Evolutionary conservation across 2,329 filamentous ascomycete genomes (phyloP), one percentile per base, ranked within the genome.

Genomic region (Metarhizium rileyi): DNA sequence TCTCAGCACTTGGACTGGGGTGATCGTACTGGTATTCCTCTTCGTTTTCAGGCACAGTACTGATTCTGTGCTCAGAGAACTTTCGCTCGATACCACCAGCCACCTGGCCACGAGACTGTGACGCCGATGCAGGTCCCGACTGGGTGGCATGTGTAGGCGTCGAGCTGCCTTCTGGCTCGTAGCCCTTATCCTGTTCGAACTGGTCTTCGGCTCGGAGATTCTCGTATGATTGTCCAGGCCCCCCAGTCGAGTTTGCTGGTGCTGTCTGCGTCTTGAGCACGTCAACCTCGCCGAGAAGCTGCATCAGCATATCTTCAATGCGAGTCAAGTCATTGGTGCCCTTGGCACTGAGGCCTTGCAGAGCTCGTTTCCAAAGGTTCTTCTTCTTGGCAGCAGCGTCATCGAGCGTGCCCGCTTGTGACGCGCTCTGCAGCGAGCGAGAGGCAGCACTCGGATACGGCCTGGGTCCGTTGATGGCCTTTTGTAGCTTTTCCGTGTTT

Each of bases 301-400:
- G 90, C 66, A 93, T 87, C 30, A 98, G 78, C 86, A 93, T 91
- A 53, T 88, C 86, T 65, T 93, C 88, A 54, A 96, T 95, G 58
- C 89, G 86, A 55, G 83, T 81, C 47, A 96, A 78, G 59, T 98
- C 93, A 59, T 86, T 91, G 7, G 86, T 83, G 47, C 89, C 91
- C 71, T 93, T 94, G 62, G 86, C 79, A 58, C 89, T 89, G 46
- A 98, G 74, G 3, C 90, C 90, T 64, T 94, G 91, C 46, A 98
- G 74, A n/a, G 93, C 93, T 54, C 91, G 83, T 60, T 86, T 87
- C 71, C 97, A 93, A n/a, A 98, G 80, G 62, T 89, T 95, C 68
- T 89, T 87, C 63, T 89, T 90, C 78, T 96, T 96, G 42, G 78
- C 75, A 22, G 84, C 74, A 22, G 73, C 60, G 50, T 83, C 79